A percentile compares a stretch with the other conserved stretches of the same genome.
phyloP scores from a whole-genome alignment of 2,329 filamentous ascomycete genomes.

The Xylariomycetidae sp. region DNA sequence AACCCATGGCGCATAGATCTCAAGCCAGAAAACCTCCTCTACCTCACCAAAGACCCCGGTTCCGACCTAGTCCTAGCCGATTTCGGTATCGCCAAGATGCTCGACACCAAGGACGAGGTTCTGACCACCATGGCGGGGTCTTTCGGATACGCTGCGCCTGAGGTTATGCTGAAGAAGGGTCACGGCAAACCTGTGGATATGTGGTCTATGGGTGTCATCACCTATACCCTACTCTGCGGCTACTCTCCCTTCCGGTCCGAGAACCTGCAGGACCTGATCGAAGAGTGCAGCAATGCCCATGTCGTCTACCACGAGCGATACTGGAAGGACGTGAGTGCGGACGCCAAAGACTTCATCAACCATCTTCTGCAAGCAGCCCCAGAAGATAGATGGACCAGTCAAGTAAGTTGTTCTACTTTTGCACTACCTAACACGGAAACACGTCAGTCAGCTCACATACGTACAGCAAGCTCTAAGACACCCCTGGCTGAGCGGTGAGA shows the following conservation, averaged over 20 bases:
- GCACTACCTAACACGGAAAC: too few relatives aligned
- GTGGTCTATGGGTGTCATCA: constrained; percentile 99
- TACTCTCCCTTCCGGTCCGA: constrained; percentile 98
- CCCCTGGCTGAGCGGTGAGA: constrained; percentile 86
- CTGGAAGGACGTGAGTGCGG: constrained; percentile 94
- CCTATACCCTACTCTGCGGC: constrained; percentile 94
- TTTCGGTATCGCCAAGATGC: constrained; percentile 98
- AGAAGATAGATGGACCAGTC: constrained; percentile 70
- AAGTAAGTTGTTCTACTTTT: constrained; percentile 45
- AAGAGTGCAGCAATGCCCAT: constrained; percentile 79
- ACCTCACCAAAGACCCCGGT: constrained; percentile 70
- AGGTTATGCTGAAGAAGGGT: constrained; percentile 96
- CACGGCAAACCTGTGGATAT: constrained; percentile 98
- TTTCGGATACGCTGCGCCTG: constrained; percentile 94
- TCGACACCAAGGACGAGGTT: constrained; percentile 84
- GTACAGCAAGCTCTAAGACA: constrained; percentile 70
- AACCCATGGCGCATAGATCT: constrained; percentile 76
- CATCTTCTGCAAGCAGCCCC: constrained; percentile 75
- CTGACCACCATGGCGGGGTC: constrained; percentile 98
- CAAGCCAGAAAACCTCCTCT: constrained; percentile 96
- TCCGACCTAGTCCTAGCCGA: constrained; percentile 92
- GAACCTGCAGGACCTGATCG: constrained; percentile 85
- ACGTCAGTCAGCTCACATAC: too few relatives aligned
- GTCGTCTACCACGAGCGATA: constrained; percentile 97
- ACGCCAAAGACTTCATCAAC: constrained; percentile 93